Conservation (phyloP, 2,329 filamentous ascomycete genomes). For the Myriosclerotinia curreyana region DNA sequence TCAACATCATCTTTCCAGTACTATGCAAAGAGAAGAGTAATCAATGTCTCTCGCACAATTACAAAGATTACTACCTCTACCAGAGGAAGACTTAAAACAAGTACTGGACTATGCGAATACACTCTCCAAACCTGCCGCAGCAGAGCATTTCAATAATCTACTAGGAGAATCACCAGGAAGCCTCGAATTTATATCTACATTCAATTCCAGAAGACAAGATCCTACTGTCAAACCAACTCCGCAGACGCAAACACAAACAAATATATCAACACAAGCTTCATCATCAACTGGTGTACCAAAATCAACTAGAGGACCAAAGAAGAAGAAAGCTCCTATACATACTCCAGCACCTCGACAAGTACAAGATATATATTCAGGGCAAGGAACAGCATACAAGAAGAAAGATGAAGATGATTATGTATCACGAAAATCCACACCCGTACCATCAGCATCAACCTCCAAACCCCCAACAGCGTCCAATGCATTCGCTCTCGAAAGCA, state of each 20-base stretch:
- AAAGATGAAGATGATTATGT: slow-evolving; percentile 72
- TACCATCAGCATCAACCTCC: slow-evolving; percentile 42
- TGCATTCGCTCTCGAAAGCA: slow-evolving; percentile 45
- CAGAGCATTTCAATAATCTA: slow-evolving; percentile 81
- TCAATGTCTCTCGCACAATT: slow-evolving; percentile 62
- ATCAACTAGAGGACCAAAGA: slow-evolving; percentile 49
- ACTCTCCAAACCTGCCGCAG: slow-evolving; percentile 73
- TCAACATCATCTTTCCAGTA: background rate
- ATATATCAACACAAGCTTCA: slow-evolving; percentile 18
- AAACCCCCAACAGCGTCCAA: slow-evolving; percentile 34
- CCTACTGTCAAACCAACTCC: slow-evolving; percentile 34
- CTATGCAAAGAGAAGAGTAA: background rate
- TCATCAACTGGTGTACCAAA: slow-evolving; percentile 46
- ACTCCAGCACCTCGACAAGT: slow-evolving; percentile 61
- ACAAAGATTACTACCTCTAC: slow-evolving; percentile 75
- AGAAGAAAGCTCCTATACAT: slow-evolving; percentile 60
- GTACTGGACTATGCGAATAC: slow-evolving; percentile 77
- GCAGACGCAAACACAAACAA: slow-evolving; percentile 8
- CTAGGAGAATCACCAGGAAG: slow-evolving; percentile 80
- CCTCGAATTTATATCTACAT: slow-evolving; percentile 68
- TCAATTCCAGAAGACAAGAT: slow-evolving; percentile 64
- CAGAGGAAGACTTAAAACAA: slow-evolving; percentile 79
- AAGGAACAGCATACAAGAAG: slow-evolving; percentile 71
- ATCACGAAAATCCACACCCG: slow-evolving; percentile 43
- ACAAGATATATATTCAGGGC: slow-evolving; percentile 57